phyloP scores from a whole-genome alignment of 139 green algal genomes.

The Raphidocelis subcapitata region DNA sequence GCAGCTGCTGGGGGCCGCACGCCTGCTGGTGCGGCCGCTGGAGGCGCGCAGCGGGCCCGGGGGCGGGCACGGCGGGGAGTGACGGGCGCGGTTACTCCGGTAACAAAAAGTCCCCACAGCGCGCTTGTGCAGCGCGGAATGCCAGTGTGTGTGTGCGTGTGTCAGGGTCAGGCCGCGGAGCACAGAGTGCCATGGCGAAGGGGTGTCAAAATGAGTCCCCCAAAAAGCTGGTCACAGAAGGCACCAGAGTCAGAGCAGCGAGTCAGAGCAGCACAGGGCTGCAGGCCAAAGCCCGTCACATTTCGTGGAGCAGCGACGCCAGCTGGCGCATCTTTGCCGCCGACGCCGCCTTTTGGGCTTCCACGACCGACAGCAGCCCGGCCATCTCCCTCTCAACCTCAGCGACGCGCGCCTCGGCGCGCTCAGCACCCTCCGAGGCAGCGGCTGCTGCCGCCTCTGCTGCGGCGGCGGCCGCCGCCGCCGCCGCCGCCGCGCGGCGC shows the following conservation, averaged over 20 bases:
- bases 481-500: constrained; percentile 27
- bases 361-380: constrained; percentile 55
- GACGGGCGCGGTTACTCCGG: no score
- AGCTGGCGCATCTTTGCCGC: constrained; percentile 66
- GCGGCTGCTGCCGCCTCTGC: constrained; percentile 24
- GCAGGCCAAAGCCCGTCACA: constrained; percentile 1
- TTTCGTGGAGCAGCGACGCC: constrained; percentile 44
- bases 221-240: no score
- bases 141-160: no score
- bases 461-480: constrained; percentile 7
- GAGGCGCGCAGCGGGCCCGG: background rate
- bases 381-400: constrained; percentile 71
- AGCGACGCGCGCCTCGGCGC: constrained; percentile 28
- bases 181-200: no score
- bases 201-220: no score
- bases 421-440: constrained; percentile 29
- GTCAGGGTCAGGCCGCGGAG: no score
- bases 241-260: no score
- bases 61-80: background rate
- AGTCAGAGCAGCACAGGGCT: no score
- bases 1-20: background rate
- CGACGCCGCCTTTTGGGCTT: constrained; percentile 56
- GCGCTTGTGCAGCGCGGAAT: no score
- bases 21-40: constrained; percentile 23
- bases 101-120: no score